Evolutionary conservation across 2,329 filamentous ascomycete genomes (phyloP), one percentile per base, ranked within the genome.

Genomic region (Emmonsiellopsis sp.): DNA sequence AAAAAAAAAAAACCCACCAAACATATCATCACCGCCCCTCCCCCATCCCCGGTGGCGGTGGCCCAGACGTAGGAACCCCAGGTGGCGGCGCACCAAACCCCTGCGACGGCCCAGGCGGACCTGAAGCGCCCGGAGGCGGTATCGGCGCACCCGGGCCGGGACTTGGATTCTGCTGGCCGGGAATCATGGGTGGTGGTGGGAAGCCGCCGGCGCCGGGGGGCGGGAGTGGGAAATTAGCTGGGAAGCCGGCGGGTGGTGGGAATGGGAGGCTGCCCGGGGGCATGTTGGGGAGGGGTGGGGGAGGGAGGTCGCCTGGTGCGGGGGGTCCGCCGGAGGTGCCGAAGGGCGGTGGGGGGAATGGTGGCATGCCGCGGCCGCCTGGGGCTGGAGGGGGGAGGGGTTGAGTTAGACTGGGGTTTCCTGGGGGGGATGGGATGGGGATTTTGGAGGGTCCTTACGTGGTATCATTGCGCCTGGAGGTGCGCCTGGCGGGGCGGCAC

Each of bases 201-300:
- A 67, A 64, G n/a, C 53, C 53, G 3, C 64, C 60, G 7, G 60
- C 61, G 14, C 63, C 64, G 7, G 63, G 63, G 32, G 65, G 63
- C 36, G 74, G 72, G 56, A 77, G 72, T 48, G 75, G 76, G 61
- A 80, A 79, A 55, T 77, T 76, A 6, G 79, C 77, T 42, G 77
- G 76, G 55, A 77, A 65, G 10, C 60, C 60, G 5, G 60, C 64
- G 2, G 60, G 61, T 6, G 61, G 62, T 39, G 73, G 74, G 46
- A 75, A 73, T 10, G 74, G 74, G 53, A 76, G 58, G 43, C 68
- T 70, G 36, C 65, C 67, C 42, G 67, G 65, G 40, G 72, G 72
- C 66, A 72, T 68, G 56, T 69, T 68, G 46, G 68, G 68, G 49
- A 70, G 58, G 9, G 65, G 57, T 7, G 55, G 61, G 11, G 61